phyloP scores from a whole-genome alignment of 2,329 filamentous ascomycete species.

The Fusarium multiceps region DNA sequence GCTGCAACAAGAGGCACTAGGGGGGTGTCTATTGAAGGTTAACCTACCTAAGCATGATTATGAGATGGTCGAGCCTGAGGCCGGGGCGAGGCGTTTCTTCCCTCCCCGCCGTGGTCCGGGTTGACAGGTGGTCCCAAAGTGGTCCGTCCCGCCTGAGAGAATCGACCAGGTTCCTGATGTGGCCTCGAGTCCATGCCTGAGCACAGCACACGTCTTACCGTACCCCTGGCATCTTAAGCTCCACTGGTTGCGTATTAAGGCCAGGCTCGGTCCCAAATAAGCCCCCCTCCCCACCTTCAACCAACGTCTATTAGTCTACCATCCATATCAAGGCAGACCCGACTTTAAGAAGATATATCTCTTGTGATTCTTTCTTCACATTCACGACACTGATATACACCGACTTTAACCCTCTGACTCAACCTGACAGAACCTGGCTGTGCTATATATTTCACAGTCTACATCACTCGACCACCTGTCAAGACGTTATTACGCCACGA shows the following conservation, averaged over 20 bases:
- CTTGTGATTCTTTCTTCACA: slow-evolving; percentile 28
- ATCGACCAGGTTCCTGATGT: slow-evolving; percentile 39
- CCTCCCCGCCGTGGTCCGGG: slow-evolving; percentile 44
- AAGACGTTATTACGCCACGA: slow-evolving; percentile 8
- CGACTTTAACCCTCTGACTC: slow-evolving; percentile 3
- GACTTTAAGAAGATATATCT: slow-evolving; percentile 42
- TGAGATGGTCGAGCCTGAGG: slow-evolving; percentile 32
- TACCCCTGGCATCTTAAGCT: slow-evolving; percentile 39
- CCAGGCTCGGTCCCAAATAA: slow-evolving; percentile 44
- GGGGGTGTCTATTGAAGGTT: slow-evolving; percentile 39
- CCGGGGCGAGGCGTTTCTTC: slow-evolving; percentile 42
- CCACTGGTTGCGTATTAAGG: slow-evolving; percentile 47
- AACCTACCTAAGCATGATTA: slow-evolving; percentile 5
- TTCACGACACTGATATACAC: neutral
- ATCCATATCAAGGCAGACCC: slow-evolving; percentile 43
- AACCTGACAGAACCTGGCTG: slow-evolving; percentile 19
- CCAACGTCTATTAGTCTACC: slow-evolving; percentile 39
- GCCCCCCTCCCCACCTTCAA: slow-evolving; percentile 42
- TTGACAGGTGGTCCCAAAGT: slow-evolving; percentile 46
- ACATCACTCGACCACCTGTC: slow-evolving; percentile 20
- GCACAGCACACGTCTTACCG: slow-evolving; percentile 26
- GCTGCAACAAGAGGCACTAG: slow-evolving; percentile 33
- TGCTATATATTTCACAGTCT: slow-evolving; percentile 21
- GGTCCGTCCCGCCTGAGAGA: slow-evolving; percentile 36
- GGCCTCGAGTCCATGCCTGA: slow-evolving; percentile 35